Percentiles rank a stretch among this genome's conserved stretches.
phyloP scores from a whole-genome alignment of 2,329 filamentous ascomycete genomes.

The Aureobasidium pullulans region DNA sequence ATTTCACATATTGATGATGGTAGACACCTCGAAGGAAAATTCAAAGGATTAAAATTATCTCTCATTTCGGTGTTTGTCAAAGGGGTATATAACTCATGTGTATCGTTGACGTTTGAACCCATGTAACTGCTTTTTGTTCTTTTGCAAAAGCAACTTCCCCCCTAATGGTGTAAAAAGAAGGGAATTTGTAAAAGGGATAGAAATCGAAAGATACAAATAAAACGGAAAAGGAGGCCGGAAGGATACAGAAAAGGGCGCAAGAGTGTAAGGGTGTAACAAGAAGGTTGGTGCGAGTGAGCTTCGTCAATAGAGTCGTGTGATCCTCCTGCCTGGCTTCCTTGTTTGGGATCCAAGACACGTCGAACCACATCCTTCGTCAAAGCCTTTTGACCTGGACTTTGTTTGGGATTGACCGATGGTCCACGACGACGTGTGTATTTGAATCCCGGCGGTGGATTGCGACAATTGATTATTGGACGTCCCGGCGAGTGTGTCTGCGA shows the following conservation, averaged over 20 bases:
- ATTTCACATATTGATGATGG: too few species aligned
- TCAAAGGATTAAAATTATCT: conserved; percentile 4
- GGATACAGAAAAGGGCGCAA: neutral
- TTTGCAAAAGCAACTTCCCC: neutral
- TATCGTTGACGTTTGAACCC: neutral
- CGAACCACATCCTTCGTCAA: too few species aligned
- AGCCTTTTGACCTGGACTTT: too few species aligned
- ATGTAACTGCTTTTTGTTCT: neutral
- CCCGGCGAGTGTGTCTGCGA: too few species aligned
- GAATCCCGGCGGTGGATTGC: too few species aligned
- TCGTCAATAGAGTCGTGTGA: too few species aligned
- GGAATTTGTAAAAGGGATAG: neutral
- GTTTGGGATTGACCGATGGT: too few species aligned
- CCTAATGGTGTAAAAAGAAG: neutral
- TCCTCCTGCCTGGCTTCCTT: too few species aligned
- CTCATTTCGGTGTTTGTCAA: neutral
- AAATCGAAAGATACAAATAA: neutral
- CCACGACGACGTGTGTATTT: too few species aligned
- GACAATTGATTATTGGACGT: too few species aligned
- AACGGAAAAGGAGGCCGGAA: neutral
- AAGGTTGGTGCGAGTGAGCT: neutral
- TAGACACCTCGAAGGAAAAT: neutral
- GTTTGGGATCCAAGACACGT: too few species aligned
- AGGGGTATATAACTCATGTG: conserved; percentile 10
- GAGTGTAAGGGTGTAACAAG: neutral